phyloP scores from a whole-genome alignment of 805 yeast genomes.

The Wickerhamomyces silvicola region DNA sequence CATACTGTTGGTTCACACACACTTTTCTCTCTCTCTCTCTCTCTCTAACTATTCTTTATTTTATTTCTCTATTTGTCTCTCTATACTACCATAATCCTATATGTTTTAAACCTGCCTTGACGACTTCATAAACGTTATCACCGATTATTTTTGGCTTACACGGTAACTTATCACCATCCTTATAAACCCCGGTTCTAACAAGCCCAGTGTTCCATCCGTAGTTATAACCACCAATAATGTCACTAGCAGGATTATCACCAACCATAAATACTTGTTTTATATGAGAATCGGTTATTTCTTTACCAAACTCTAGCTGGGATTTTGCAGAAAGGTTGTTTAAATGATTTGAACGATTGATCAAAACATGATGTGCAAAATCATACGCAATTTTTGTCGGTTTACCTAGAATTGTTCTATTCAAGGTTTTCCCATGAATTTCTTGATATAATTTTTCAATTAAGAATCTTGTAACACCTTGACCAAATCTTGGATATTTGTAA shows the following conservation, averaged over 20 bases:
- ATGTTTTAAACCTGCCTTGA: constrained; percentile 21
- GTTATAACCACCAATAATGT: constrained; percentile 80
- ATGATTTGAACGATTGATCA: constrained; percentile 34
- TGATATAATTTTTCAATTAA: constrained; percentile 53
- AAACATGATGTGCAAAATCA: constrained; percentile 72
- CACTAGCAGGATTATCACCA: constrained; percentile 94
- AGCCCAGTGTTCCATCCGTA: constrained; percentile 88
- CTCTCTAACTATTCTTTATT: too few relatives aligned
- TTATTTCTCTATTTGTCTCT: too few relatives aligned
- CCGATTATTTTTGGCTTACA: constrained; percentile 44
- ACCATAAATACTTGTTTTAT: constrained; percentile 79
- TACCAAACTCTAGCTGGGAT: constrained; percentile 13
- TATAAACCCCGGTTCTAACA: constrained; percentile 83
- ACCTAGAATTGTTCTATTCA: constrained; percentile 62
- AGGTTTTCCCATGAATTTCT: constrained; percentile 40
- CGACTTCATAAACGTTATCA: constrained; percentile 48
- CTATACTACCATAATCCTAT: constrained; percentile 16
- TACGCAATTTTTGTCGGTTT: constrained; percentile 78
- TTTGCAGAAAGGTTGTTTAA: constrained; percentile 16
- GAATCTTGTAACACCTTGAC: constrained; percentile 82
- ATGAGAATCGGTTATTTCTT: constrained; percentile 26
- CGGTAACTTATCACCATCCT: constrained; percentile 41
- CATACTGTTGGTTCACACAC: too few relatives aligned
- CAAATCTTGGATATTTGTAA: constrained; percentile 71
- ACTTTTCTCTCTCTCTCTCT: too few relatives aligned